phyloP scores from a whole-genome alignment of 768 basidiomycete genomes.

The Tulasnella sp. region DNA sequence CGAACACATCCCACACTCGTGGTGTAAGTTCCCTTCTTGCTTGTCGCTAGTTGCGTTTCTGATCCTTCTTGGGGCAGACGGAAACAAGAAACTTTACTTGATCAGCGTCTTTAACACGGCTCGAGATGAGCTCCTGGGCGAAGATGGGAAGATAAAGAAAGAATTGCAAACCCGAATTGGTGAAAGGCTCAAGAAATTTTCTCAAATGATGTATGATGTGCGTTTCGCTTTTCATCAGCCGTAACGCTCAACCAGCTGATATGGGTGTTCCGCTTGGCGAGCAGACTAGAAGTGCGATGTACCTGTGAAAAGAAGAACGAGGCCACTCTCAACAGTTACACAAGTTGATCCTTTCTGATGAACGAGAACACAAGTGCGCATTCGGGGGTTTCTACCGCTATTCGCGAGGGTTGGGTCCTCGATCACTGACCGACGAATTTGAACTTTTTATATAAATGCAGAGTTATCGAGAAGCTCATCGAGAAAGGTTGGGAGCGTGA shows the following conservation, averaged over 20 bases:
- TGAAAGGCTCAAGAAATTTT: background rate
- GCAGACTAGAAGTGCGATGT: background rate
- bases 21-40: background rate
- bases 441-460: background rate
- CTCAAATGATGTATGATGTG: background rate
- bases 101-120: background rate
- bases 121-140: background rate
- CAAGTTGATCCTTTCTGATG: background rate
- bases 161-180: background rate
- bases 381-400: too few relatives aligned
- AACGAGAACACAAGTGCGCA: background rate
- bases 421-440: background rate
- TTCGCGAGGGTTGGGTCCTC: too few relatives aligned
- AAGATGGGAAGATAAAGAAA: background rate
- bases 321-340: background rate
- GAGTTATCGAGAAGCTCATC: slow-evolving; percentile 13
- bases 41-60: too few relatives aligned
- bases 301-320: background rate
- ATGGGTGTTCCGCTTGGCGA: background rate
- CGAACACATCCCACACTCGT: background rate
- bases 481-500: slow-evolving; percentile 16
- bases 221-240: background rate
- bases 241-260: background rate
- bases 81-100: background rate
- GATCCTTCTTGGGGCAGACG: background rate